These are phyloP conservation scores for Pelargonium hybrid DNA, from an alignment of 441 rosid genomes.

Conservation along the genomic window DNA sequence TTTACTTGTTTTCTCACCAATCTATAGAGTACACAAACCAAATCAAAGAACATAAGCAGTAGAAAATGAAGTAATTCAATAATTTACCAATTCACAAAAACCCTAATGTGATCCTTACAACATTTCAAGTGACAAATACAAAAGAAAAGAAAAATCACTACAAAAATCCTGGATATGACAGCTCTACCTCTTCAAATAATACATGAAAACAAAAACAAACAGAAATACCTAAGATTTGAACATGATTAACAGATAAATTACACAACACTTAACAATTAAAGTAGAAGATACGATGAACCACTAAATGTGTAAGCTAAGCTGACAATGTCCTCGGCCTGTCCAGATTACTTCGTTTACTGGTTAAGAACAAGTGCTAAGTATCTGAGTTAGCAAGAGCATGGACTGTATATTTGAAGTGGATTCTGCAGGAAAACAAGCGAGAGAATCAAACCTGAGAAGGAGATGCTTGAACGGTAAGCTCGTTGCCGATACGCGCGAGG, in stretches of 20 bases:
- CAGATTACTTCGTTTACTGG: no score
- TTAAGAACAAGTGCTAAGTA: no score
- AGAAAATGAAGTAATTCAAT: background rate
- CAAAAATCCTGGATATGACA: background rate
- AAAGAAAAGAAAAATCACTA: background rate
- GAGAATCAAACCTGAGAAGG: constrained; percentile 39
- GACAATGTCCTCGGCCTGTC: no score
- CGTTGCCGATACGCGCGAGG: constrained; percentile 72
- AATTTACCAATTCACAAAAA: background rate
- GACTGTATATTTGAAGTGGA: background rate
- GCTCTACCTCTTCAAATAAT: background rate
- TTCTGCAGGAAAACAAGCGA: no score
- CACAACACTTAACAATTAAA: background rate
- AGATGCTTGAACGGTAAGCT: constrained; percentile 65
- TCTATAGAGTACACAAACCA: background rate
- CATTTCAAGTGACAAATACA: background rate
- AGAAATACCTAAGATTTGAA: background rate
- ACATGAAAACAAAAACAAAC: background rate
- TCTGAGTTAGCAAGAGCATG: background rate
- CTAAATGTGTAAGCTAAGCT: no score
- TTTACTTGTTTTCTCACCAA: background rate
- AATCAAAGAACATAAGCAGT: background rate
- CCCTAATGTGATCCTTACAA: background rate
- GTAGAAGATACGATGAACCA: no score
- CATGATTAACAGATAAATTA: background rate